phyloP scores from a whole-genome alignment of 805 yeast species.

The Yarrowia sp. region DNA sequence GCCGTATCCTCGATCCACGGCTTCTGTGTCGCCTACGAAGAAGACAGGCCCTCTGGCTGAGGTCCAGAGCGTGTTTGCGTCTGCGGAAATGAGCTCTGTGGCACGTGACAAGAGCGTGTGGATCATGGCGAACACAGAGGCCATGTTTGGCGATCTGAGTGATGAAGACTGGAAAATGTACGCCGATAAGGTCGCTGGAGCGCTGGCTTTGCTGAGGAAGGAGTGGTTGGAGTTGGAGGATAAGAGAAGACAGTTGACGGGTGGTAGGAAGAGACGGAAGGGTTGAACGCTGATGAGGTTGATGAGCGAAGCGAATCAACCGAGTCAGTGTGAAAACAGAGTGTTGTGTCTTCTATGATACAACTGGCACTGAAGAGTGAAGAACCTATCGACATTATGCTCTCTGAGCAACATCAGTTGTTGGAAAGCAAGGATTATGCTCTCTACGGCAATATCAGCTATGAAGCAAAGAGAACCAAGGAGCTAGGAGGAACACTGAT shows the following conservation, averaged over 20 bases:
- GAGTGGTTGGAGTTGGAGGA: conserved; percentile 24
- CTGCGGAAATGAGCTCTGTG: neutral
- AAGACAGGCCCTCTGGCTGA: neutral
- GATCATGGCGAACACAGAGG: neutral
- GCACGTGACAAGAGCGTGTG: neutral
- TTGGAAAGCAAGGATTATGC: too few species aligned
- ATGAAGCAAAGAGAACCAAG: too few species aligned
- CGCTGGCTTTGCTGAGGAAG: neutral
- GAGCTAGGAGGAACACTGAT: too few species aligned
- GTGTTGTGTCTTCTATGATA: too few species aligned
- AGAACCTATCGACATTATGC: too few species aligned
- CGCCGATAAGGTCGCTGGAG: conserved; percentile 6
- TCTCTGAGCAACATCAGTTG: too few species aligned
- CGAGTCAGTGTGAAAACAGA: too few species aligned
- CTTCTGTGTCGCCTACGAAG: conserved; percentile 2
- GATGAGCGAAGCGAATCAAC: neutral
- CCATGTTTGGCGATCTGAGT: conserved; percentile 20
- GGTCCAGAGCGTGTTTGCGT: neutral
- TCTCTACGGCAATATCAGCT: too few species aligned
- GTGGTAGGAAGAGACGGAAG: conserved; percentile 7
- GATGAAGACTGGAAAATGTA: conserved; percentile 1
- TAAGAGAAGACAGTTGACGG: conserved; percentile 1
- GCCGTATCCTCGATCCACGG: neutral
- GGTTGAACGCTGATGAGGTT: neutral
- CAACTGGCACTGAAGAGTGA: too few species aligned